These are phyloP conservation scores for Termitomyces sp. DNA, from an alignment of 768 basidiomycete species.

Conservation along the genomic window DNA sequence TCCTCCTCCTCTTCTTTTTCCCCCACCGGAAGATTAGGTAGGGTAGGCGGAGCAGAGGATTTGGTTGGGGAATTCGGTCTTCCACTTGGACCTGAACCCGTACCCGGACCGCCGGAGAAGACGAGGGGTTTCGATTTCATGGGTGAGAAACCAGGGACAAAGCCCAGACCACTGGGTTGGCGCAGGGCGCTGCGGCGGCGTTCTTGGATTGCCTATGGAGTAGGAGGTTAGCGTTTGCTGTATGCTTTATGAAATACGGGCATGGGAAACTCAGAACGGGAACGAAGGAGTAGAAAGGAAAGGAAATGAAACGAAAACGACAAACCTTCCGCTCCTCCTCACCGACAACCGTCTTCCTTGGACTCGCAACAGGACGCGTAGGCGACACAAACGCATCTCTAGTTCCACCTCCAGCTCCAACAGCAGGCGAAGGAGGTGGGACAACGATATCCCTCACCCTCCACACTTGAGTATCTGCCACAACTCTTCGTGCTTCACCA, in stretches of 20 bases:
- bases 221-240: not conserved
- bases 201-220: conserved; percentile 54
- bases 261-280: not conserved
- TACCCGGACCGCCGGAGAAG: not conserved
- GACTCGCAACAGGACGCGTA: not conserved
- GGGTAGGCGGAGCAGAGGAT: not conserved
- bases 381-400: not conserved
- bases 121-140: conserved; percentile 18
- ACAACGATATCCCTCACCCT: conserved; percentile 52
- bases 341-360: conserved; percentile 27
- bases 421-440: conserved; percentile 18
- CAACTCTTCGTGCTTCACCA: conserved; percentile 42
- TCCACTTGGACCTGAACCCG: not conserved
- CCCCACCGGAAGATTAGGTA: not conserved
- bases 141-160: conserved; percentile 39
- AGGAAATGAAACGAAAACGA: not conserved
- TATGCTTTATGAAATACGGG: not conserved
- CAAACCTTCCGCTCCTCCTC: conserved; percentile 46
- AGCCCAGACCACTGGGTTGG: conserved; percentile 44
- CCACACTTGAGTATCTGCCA: conserved; percentile 43
- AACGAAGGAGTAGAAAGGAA: not conserved
- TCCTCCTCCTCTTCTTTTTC: conserved; percentile 27
- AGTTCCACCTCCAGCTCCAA: not conserved
- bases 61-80: conserved; percentile 1
- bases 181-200: conserved; percentile 56